Conservation (phyloP, 75 land plant genomes). For the Pseudotsuga menziesii region DNA sequence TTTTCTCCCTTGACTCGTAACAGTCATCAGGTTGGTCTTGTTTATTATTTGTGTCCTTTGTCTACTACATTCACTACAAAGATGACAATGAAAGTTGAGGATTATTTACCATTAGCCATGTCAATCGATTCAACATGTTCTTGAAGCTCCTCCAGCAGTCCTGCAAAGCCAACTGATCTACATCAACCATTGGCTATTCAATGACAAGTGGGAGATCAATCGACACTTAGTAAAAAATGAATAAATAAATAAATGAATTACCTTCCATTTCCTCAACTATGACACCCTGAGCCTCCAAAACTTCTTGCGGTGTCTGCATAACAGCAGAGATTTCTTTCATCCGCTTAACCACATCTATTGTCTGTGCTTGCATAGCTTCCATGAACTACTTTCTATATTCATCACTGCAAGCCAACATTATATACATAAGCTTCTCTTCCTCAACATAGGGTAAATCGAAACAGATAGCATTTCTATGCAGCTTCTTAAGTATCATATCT, state of each 20-base stretch:
- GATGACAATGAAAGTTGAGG: not conserved
- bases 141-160: slow-evolving; percentile 93
- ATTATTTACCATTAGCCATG: slow-evolving; percentile 88
- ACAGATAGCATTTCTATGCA: no score
- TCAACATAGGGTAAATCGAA: not conserved
- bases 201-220: not conserved
- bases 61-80: not conserved
- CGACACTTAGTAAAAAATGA: not conserved
- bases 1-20: no score
- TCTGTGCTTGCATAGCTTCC: slow-evolving; percentile 96
- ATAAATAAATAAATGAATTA: slow-evolving; percentile 10
- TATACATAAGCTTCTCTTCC: not conserved
- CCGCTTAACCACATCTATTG: slow-evolving; percentile 77
- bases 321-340: slow-evolving; percentile 96
- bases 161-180: slow-evolving; percentile 31
- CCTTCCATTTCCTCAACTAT: slow-evolving; percentile 84
- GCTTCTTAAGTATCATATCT: no score
- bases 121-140: slow-evolving; percentile 98
- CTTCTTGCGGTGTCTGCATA: slow-evolving; percentile 74
- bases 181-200: not conserved
- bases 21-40: no score
- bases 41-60: no score
- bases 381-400: slow-evolving; percentile 92
- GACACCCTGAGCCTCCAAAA: slow-evolving; percentile 84
- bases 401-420: slow-evolving; percentile 44